phyloP scores from a whole-genome alignment of 768 basidiomycete genomes.

The Pisolithus microcarpus region DNA sequence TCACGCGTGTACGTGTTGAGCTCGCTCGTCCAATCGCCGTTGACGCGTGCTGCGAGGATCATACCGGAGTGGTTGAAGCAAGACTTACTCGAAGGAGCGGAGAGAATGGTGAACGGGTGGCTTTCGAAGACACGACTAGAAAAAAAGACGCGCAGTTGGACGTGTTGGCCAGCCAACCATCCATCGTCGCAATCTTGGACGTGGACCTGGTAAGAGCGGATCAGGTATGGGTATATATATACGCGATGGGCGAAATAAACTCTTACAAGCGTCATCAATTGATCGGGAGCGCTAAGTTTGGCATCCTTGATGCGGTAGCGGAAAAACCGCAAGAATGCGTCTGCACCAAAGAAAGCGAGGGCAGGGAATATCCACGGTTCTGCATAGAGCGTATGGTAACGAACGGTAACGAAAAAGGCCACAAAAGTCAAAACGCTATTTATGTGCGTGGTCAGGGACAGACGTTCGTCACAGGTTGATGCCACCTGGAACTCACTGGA shows the following conservation, averaged over 20 bases:
- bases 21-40: conserved; percentile 70
- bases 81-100: conserved; percentile 50
- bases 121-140: conserved; percentile 65
- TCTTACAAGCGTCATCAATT: conserved; percentile 66
- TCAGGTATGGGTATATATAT: background rate
- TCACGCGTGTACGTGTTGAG: conserved; percentile 46
- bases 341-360: conserved; percentile 71
- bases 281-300: conserved; percentile 49
- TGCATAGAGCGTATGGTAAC: conserved; percentile 79
- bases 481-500: conserved; percentile 50
- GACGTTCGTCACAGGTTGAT: too few species aligned
- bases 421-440: conserved; percentile 43
- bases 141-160: conserved; percentile 40
- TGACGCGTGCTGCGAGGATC: conserved; percentile 56
- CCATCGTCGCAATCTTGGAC: conserved; percentile 49
- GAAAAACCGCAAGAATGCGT: conserved; percentile 66
- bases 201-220: conserved; percentile 35
- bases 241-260: background rate
- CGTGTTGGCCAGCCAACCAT: conserved; percentile 54
- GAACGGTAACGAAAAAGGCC: conserved; percentile 61
- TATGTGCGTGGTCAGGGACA: too few species aligned
- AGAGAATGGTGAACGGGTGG: conserved; percentile 73
- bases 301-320: conserved; percentile 75
- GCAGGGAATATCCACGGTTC: conserved; percentile 80
- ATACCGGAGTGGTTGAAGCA: conserved; percentile 43